Evolutionary conservation across 345 rosid genomes (phyloP).

Genomic region (Leavenworthia alabamica): DNA sequence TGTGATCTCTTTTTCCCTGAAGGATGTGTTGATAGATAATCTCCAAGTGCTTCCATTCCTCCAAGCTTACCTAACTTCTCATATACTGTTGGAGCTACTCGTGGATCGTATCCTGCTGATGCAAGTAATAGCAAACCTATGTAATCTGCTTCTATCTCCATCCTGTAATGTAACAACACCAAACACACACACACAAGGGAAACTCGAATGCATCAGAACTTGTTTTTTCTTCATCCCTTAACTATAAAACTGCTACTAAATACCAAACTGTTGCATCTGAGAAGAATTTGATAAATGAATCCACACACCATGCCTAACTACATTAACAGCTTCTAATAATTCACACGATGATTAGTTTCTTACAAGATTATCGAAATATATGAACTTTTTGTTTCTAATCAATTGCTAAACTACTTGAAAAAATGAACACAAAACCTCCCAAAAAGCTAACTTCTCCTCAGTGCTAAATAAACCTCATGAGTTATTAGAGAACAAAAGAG

Average conservation of each 20-base stretch:
- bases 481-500: neutral
- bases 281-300: neutral
- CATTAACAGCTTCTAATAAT: neutral
- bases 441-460: neutral
- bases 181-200: neutral
- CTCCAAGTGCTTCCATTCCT: slow-evolving; percentile 42
- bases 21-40: slow-evolving; percentile 92
- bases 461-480: neutral
- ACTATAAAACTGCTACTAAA: neutral
- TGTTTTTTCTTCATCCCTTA: neutral
- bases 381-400: neutral
- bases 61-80: slow-evolving; percentile 68
- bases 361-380: neutral
- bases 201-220: neutral
- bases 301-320: neutral
- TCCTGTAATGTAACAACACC: slow-evolving; percentile 42
- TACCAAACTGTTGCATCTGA: neutral
- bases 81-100: slow-evolving; percentile 68
- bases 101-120: slow-evolving; percentile 91
- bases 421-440: neutral
- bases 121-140: slow-evolving; percentile 69
- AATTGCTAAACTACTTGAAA: neutral
- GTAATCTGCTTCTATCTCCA: slow-evolving; percentile 96
- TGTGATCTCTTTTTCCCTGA: slow-evolving; percentile 83
- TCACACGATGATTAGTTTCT: neutral